Conservation (phyloP, 306 rosid genomes). For the Dryas drummondii region DNA sequence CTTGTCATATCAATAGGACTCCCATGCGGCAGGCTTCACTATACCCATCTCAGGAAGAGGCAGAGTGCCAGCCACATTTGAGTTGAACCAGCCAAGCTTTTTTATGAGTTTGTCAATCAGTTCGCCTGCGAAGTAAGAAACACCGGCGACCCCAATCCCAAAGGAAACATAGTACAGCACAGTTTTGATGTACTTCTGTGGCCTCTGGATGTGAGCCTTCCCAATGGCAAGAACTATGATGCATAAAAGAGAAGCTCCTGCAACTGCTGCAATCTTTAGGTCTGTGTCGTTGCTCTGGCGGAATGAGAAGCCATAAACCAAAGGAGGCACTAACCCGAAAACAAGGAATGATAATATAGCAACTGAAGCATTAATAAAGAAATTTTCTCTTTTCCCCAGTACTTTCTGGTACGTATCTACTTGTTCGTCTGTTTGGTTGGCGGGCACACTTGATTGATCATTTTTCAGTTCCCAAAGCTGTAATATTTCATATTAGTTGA, state of each 20-base stretch:
- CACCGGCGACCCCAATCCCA: constrained; percentile 49
- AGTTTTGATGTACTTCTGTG: constrained; percentile 48
- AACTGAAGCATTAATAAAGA: constrained; percentile 52
- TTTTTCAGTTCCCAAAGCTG: constrained; percentile 63
- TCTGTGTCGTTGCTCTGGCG: constrained; percentile 47
- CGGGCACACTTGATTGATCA: constrained; percentile 32
- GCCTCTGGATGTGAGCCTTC: constrained; percentile 49
- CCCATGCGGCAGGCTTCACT: constrained; percentile 22
- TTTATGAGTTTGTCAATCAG: constrained; percentile 39
- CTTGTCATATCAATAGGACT: constrained; percentile 28
- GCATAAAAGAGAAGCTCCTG: constrained; percentile 63
- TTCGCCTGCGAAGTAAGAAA: constrained; percentile 60
- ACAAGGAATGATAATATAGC: constrained; percentile 58
- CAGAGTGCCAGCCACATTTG: constrained; percentile 20
- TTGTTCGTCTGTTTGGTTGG: constrained; percentile 7
- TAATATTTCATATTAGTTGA: constrained; percentile 12
- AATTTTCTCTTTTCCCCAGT: constrained; percentile 52
- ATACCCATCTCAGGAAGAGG: constrained; percentile 29
- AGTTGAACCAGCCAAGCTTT: constrained; percentile 54
- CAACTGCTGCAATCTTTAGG: constrained; percentile 70
- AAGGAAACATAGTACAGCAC: constrained; percentile 43
- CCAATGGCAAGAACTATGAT: constrained; percentile 59
- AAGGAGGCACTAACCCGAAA: constrained; percentile 69
- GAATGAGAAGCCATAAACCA: constrained; percentile 72
- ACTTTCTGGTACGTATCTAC: constrained; percentile 43